Conservation (phyloP, 2,329 filamentous ascomycete species). For the Verticillium longisporum region DNA sequence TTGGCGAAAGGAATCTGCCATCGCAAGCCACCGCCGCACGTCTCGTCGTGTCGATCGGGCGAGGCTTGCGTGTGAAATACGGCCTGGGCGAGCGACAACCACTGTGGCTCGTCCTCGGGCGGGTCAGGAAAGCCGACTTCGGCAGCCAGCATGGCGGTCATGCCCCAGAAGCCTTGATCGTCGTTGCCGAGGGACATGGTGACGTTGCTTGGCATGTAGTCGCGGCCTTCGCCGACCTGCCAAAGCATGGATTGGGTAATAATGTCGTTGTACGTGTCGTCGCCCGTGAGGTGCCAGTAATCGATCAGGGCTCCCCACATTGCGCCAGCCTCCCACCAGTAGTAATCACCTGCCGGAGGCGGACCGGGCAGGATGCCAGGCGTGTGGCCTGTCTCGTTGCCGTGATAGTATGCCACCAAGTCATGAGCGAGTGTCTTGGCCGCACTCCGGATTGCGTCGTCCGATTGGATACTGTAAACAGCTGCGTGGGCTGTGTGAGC, state of each 20-base stretch:
- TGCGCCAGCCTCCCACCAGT: slow-evolving; percentile 69
- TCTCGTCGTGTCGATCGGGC: slow-evolving; percentile 55
- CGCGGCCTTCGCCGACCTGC: slow-evolving; percentile 48
- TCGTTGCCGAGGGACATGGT: slow-evolving; percentile 56
- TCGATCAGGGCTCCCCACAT: slow-evolving; percentile 64
- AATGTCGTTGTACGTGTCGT: slow-evolving; percentile 54
- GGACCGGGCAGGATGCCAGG: slow-evolving; percentile 53
- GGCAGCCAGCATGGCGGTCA: slow-evolving; percentile 60
- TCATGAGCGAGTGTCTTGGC: slow-evolving; percentile 43
- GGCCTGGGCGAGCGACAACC: slow-evolving; percentile 60
- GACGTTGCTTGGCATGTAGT: slow-evolving; percentile 56
- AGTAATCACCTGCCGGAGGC: slow-evolving; percentile 49
- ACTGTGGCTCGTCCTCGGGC: slow-evolving; percentile 44
- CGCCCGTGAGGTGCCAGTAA: slow-evolving; percentile 64
- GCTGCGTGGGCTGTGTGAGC: not conserved
- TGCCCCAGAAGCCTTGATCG: slow-evolving; percentile 65
- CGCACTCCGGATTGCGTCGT: slow-evolving; percentile 34
- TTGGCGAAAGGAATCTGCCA: slow-evolving; percentile 76
- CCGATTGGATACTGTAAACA: not conserved
- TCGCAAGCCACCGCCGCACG: slow-evolving; percentile 63
- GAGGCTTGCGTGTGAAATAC: slow-evolving; percentile 58
- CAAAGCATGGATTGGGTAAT: slow-evolving; percentile 49
- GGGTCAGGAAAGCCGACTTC: slow-evolving; percentile 59
- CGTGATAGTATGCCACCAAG: slow-evolving; percentile 43
- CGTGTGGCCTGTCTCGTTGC: slow-evolving; percentile 41